Base-by-base conservation (phyloP, 2,329 filamentous ascomycete genomes). In the Talaromyces sp. region DNA sequence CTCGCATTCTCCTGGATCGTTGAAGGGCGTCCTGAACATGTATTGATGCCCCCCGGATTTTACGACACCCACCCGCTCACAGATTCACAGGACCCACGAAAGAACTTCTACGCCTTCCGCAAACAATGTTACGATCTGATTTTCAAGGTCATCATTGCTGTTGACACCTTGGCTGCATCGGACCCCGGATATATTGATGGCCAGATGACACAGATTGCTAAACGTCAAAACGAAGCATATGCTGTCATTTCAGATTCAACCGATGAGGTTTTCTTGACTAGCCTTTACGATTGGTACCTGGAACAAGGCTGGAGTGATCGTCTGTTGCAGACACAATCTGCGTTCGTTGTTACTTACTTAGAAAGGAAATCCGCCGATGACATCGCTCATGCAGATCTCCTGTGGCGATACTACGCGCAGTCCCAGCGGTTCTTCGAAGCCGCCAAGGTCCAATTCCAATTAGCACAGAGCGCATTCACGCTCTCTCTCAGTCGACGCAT, bases 271-370 rank as follows among this genome's bases (percentile, higher is more conserved):
- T 99, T 99, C 77, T 88, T 97, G 70, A 95, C 90, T 56, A 91
- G 90, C 65, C 81, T 99, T n/a, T 99, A 97, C 70, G 92, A 97
- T 66, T 99, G 94, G 93, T 99, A 99, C 72, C 86, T 97, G 61
- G 76, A 82, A 49, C 87, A 92, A 69, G 88, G 89, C 16, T 92
- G 90, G 86, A 88, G 85, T 9, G 91, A 97, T 58, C 87, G 91
- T 13, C 82, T 99, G 24, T 83, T 99, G 30, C 86, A 88, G 32
- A 91, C 94, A 47, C 84, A 92, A 52, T 96, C 92, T 4, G 84
- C 87, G 0, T 92, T 91, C 65, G 91, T 97, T 22, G 83, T 95
- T 37, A 89, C 86, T 2, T 99, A 96, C 70, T 83, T 99, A 2
- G 81, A 90, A 65, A 86, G 88, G 48, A 87, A 91, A 54, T 89